phyloP scores from a whole-genome alignment of 1,284 basidiomycete species.

The Coniferiporia weirii region DNA sequence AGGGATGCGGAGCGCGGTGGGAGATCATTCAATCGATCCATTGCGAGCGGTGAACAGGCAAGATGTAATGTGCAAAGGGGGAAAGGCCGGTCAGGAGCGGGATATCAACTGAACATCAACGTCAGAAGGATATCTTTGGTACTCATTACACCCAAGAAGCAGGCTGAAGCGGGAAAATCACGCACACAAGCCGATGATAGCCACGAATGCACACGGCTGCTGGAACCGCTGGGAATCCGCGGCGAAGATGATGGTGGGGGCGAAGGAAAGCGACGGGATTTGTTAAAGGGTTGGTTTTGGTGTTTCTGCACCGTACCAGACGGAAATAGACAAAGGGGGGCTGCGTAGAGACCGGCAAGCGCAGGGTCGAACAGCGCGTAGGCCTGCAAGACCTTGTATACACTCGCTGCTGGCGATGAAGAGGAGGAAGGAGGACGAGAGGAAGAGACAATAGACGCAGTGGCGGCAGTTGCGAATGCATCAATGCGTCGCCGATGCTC shows the following conservation, averaged over 20 bases:
- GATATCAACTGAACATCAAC: neutral
- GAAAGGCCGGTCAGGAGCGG: constrained; percentile 1
- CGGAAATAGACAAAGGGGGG: constrained; percentile 9
- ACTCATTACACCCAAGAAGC: neutral
- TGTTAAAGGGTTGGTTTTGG: neutral
- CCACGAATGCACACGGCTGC: neutral
- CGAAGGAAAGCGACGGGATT: neutral
- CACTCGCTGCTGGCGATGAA: neutral
- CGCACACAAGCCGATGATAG: neutral
- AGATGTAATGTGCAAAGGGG: neutral
- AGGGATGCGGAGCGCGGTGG: constrained; percentile 34
- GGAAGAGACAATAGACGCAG: neutral
- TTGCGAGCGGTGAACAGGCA: neutral
- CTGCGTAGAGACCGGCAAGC: neutral
- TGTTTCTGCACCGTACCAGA: constrained; percentile 9
- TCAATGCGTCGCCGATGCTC: neutral
- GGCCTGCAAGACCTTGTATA: neutral
- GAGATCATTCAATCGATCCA: constrained; percentile 10
- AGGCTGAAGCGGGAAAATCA: neutral
- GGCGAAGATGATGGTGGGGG: neutral
- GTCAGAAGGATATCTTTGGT: no score
- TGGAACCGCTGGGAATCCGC: neutral
- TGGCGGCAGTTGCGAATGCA: neutral
- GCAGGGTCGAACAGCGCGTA: neutral
- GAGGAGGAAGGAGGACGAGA: neutral